Evolutionary conservation across 345 rosid genomes (phyloP).

Genomic region (Abelmoschus esculentus): DNA sequence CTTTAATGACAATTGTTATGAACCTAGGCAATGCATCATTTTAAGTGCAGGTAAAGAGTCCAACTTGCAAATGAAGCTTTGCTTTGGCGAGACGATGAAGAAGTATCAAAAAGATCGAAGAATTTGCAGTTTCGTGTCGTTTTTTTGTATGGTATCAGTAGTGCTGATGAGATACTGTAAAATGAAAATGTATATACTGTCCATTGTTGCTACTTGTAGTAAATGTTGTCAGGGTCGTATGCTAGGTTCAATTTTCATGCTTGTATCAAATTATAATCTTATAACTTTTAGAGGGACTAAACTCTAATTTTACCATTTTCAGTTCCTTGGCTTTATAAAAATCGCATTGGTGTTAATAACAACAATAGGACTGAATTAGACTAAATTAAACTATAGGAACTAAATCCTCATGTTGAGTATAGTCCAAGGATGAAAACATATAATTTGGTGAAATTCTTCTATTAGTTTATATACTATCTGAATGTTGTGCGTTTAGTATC

Average conservation of each 20-base stretch:
- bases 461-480: too few relatives aligned
- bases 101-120: background rate
- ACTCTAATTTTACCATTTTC: too few relatives aligned
- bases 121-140: background rate
- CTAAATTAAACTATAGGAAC: too few relatives aligned
- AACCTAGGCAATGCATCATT: background rate
- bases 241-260: background rate
- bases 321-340: too few relatives aligned
- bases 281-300: too few relatives aligned
- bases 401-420: too few relatives aligned
- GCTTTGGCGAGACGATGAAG: background rate
- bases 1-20: background rate
- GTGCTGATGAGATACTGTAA: background rate
- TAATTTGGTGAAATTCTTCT: too few relatives aligned
- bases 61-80: background rate
- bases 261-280: too few relatives aligned
- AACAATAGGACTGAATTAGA: too few relatives aligned
- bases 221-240: background rate
- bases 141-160: background rate
- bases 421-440: too few relatives aligned
- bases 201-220: background rate
- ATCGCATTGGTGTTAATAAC: too few relatives aligned
- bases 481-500: too few relatives aligned
- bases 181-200: conserved; percentile 6
- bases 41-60: background rate